Conservation (phyloP, 2,329 filamentous ascomycete genomes). For the Claviceps sp. region DNA sequence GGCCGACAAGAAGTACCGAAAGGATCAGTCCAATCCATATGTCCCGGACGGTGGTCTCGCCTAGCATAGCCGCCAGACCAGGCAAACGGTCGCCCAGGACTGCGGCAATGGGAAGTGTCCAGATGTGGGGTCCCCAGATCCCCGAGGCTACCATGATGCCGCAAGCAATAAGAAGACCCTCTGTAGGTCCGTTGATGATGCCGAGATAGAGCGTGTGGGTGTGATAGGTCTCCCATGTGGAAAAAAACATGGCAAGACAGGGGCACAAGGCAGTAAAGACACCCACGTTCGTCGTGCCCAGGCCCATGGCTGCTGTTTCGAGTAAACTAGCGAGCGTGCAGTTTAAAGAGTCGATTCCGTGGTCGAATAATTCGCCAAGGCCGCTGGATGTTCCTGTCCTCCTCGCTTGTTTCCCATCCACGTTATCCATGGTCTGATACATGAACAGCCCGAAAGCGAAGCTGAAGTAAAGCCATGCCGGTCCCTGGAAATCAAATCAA, state of each 20-base stretch:
- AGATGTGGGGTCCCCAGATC: conserved; percentile 77
- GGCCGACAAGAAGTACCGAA: conserved; percentile 51
- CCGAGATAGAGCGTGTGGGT: conserved; percentile 94
- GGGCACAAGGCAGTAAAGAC: conserved; percentile 86
- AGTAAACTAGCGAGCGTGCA: conserved; percentile 86
- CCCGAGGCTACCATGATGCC: conserved; percentile 76
- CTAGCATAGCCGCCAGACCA: conserved; percentile 45
- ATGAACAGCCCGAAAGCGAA: conserved; percentile 95
- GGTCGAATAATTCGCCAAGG: conserved; percentile 92
- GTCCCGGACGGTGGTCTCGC: conserved; percentile 65
- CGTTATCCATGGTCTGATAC: conserved; percentile 98
- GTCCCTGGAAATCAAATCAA: conserved; percentile 39
- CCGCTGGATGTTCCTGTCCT: conserved; percentile 90
- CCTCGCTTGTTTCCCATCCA: conserved; percentile 94
- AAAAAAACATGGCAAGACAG: conserved; percentile 97
- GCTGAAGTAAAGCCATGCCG: conserved; percentile 88
- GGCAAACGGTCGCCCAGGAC: conserved; percentile 45
- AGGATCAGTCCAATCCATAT: conserved; percentile 70
- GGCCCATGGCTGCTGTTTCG: conserved; percentile 84
- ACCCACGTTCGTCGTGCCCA: conserved; percentile 71
- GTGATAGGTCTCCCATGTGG: conserved; percentile 98
- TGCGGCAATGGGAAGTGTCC: conserved; percentile 61
- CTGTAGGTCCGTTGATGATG: conserved; percentile 92
- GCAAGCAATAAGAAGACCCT: conserved; percentile 83
- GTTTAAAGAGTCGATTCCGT: conserved; percentile 96